Evolutionary conservation across 148 eudicot genomes (phyloP).

Genomic region (Vaccinium myrtillus): DNA sequence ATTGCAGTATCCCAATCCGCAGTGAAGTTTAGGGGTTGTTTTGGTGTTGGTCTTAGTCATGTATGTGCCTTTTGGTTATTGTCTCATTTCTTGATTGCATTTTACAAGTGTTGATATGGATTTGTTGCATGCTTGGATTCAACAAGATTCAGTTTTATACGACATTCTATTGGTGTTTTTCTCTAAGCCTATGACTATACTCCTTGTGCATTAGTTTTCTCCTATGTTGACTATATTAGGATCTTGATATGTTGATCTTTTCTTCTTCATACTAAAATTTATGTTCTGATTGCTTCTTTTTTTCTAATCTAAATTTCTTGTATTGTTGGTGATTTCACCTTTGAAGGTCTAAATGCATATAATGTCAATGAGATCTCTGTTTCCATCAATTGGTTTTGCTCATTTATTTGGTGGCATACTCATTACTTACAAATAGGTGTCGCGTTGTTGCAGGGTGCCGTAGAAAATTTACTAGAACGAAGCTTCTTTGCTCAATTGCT

Average conservation of each 20-base stretch:
- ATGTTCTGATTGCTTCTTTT: not conserved
- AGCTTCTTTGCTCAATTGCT: slow-evolving; percentile 26
- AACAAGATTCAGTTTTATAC: not conserved
- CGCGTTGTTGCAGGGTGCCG: slow-evolving; percentile 23
- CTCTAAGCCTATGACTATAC: not conserved
- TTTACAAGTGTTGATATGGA: not conserved
- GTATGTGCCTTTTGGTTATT: not conserved
- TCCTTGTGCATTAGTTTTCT: not conserved
- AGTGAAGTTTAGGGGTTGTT: not conserved
- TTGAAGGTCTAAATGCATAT: not conserved
- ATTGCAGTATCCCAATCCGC: not conserved
- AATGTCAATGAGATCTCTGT: not conserved
- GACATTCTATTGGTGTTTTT: not conserved
- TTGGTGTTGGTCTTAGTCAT: not conserved
- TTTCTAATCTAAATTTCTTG: not conserved
- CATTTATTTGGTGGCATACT: not conserved
- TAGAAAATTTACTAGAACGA: slow-evolving; percentile 32
- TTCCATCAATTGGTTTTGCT: not conserved
- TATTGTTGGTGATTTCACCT: not conserved
- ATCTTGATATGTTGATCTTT: not conserved
- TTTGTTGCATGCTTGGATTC: not conserved
- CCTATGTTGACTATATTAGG: not conserved
- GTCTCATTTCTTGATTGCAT: slow-evolving; percentile 2
- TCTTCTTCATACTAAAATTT: not conserved
- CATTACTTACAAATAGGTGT: not conserved